phyloP scores from a whole-genome alignment of 768 basidiomycete species.

The Kwoniella shandongensis region DNA sequence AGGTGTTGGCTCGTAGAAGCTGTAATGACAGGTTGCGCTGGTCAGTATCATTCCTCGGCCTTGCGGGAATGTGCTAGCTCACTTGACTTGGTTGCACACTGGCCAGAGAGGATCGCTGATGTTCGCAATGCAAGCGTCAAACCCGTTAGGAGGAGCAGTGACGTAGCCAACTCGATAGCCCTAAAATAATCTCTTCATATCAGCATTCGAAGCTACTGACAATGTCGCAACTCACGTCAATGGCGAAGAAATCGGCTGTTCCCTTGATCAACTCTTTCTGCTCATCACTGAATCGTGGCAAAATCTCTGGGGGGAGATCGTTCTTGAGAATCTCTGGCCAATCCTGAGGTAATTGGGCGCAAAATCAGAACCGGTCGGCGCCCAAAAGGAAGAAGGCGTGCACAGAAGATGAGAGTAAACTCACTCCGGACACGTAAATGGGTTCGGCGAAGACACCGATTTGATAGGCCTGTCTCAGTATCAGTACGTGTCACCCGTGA shows the following conservation, averaged over 20 bases:
- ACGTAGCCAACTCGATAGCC: constrained; percentile 22
- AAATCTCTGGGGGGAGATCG: constrained; percentile 57
- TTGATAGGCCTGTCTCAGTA: constrained; percentile 54
- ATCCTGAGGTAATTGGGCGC: constrained; percentile 38
- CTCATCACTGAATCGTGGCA: constrained; percentile 59
- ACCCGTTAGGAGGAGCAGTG: constrained; percentile 57
- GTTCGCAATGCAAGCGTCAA: constrained; percentile 57
- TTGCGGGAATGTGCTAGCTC: constrained; percentile 44
- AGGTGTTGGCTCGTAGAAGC: constrained; percentile 11
- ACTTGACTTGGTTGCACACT: constrained; percentile 56
- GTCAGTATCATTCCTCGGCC: not conserved
- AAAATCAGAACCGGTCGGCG: no score
- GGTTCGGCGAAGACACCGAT: constrained; percentile 61
- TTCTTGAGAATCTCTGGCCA: constrained; percentile 61
- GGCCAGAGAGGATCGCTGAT: constrained; percentile 61
- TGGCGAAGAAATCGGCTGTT: constrained; percentile 62
- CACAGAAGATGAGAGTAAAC: no score
- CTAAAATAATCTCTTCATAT: no score
- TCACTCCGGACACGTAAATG: constrained; percentile 57
- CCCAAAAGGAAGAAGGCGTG: not conserved
- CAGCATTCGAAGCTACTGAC: no score
- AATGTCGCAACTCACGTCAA: constrained; percentile 54
- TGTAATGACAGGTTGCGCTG: not conserved
- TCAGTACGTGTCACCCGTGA: not conserved
- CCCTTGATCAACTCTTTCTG: constrained; percentile 58